These are phyloP conservation scores for Cordyceps cateniannulata DNA, from an alignment of 2,329 filamentous ascomycete genomes.

Conservation along the genomic window DNA sequence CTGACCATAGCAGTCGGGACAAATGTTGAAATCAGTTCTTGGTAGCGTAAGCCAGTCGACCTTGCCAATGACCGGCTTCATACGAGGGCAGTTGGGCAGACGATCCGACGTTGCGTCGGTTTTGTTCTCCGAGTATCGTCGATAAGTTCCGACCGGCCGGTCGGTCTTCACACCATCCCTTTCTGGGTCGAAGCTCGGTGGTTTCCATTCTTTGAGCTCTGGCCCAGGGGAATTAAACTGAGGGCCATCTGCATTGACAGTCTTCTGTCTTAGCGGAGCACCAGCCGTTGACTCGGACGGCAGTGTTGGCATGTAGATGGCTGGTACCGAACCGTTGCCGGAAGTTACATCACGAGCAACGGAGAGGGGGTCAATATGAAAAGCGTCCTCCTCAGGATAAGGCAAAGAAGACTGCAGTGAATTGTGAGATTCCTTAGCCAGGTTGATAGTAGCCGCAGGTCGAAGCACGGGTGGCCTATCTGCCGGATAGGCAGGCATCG, in stretches of 20 bases:
- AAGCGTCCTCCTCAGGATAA: slow-evolving; percentile 33
- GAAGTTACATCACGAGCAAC: neutral
- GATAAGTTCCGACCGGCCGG: slow-evolving; percentile 39
- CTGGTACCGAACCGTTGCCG: slow-evolving; percentile 4
- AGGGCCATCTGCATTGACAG: neutral
- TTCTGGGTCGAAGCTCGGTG: slow-evolving; percentile 37
- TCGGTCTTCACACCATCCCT: slow-evolving; percentile 28
- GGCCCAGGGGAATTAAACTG: slow-evolving; percentile 10
- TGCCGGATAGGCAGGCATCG: neutral
- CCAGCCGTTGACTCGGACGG: neutral
- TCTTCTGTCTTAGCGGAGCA: neutral
- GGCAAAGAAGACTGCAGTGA: slow-evolving; percentile 22
- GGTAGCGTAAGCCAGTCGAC: slow-evolving; percentile 78
- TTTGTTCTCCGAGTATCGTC: slow-evolving; percentile 45
- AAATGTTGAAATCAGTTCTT: slow-evolving; percentile 69
- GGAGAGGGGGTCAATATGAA: slow-evolving; percentile 17
- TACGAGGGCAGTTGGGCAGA: slow-evolving; percentile 65
- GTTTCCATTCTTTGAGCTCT: slow-evolving; percentile 36
- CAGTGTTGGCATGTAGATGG: slow-evolving; percentile 21
- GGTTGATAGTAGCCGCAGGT: neutral
- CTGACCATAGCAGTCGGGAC: slow-evolving; percentile 68
- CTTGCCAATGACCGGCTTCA: slow-evolving; percentile 52
- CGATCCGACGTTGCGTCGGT: slow-evolving; percentile 27
- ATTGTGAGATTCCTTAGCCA: neutral
- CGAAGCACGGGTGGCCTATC: slow-evolving; percentile 12